These are phyloP conservation scores for Sporisorium reilianum DNA, from an alignment of 1,284 basidiomycete genomes.

Conservation along the genomic window DNA sequence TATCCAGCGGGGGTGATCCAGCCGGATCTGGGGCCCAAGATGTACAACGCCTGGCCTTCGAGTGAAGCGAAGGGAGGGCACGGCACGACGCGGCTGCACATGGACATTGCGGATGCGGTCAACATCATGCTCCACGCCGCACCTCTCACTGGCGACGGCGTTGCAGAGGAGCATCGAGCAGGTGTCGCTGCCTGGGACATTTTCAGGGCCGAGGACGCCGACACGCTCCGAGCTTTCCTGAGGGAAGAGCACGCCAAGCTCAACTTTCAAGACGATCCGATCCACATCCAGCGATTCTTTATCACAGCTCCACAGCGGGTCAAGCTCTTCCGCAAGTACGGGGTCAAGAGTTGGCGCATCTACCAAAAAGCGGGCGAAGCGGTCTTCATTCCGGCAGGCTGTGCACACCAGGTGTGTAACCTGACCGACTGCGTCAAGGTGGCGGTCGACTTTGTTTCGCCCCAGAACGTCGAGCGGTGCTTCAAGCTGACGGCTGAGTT, in stretches of 20 bases:
- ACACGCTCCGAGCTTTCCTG: conserved; percentile 81
- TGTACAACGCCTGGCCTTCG: conserved; percentile 71
- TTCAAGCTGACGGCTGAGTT: conserved; percentile 88
- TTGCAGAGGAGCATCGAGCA: conserved; percentile 65
- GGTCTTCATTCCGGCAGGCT: conserved; percentile 94
- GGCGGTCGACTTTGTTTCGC: conserved; percentile 94
- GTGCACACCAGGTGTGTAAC: conserved; percentile 91
- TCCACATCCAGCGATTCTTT: conserved; percentile 90
- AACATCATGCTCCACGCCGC: conserved; percentile 78
- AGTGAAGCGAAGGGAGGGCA: conserved; percentile 75
- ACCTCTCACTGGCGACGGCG: conserved; percentile 28
- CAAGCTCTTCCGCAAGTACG: conserved; percentile 77
- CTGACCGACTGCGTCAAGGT: conserved; percentile 93
- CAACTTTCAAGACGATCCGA: conserved; percentile 78
- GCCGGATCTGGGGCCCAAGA: conserved; percentile 85
- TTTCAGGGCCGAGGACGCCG: conserved; percentile 84
- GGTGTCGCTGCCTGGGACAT: conserved; percentile 94
- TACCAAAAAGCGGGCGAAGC: conserved; percentile 93
- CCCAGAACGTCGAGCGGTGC: conserved; percentile 87
- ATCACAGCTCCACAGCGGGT: conserved; percentile 79
- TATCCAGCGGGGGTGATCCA: conserved; percentile 85
- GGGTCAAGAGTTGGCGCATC: conserved; percentile 82
- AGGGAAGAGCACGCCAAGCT: conserved; percentile 70
- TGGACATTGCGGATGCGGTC: conserved; percentile 95
- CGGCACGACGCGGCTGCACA: conserved; percentile 87